A percentile compares a stretch with the other conserved stretches of the same genome.
Conservation (phyloP, 345 rosid genomes). For the Physaria fendleri region DNA sequence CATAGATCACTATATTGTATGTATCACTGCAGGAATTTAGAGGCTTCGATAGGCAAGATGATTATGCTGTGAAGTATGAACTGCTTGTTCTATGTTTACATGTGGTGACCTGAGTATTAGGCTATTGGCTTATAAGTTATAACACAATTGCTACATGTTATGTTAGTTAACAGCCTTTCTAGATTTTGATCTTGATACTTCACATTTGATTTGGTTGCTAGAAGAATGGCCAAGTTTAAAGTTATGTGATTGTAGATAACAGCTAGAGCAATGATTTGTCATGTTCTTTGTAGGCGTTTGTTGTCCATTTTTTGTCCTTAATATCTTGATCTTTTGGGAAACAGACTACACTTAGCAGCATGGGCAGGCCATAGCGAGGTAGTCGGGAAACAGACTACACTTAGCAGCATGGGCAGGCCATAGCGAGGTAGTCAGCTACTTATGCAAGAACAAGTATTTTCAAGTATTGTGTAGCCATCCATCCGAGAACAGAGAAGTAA, state of each 20-base stretch:
- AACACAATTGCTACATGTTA: background rate
- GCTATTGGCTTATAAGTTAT: background rate
- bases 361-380: conserved; percentile 86
- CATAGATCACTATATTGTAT: background rate
- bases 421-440: conserved; percentile 57
- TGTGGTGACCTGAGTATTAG: background rate
- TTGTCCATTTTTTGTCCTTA: conserved; percentile 30
- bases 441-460: conserved; percentile 87
- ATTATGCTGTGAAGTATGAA: background rate
- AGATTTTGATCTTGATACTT: background rate
- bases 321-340: conserved; percentile 29
- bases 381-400: conserved; percentile 61
- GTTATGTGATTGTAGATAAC: background rate
- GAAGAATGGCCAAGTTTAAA: background rate
- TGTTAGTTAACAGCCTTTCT: background rate
- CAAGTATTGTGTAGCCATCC: too few species aligned
- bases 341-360: conserved; percentile 89
- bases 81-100: background rate
- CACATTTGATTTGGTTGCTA: background rate
- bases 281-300: background rate
- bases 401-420: conserved; percentile 98
- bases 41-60: background rate
- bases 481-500: too few species aligned
- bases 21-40: background rate
- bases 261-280: background rate